Conservation (phyloP, 352 stramenopile species). For the Phytophthora ohioensis region DNA sequence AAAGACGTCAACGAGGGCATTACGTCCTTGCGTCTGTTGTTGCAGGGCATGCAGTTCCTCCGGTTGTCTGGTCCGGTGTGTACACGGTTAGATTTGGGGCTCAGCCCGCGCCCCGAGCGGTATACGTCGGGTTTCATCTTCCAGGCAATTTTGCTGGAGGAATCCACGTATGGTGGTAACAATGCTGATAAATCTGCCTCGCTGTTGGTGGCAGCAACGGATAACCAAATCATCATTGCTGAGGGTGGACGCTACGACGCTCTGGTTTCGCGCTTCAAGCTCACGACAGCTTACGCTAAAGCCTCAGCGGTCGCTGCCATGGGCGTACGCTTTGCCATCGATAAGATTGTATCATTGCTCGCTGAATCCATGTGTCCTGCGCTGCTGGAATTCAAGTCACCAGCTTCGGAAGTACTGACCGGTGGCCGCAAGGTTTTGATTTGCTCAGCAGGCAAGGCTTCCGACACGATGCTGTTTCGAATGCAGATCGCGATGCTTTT, state of each 20-base stretch:
- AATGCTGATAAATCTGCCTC: slow-evolving; percentile 29
- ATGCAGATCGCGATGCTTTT: slow-evolving; percentile 85
- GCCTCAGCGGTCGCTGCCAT: slow-evolving; percentile 76
- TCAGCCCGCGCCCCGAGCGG: slow-evolving; percentile 78
- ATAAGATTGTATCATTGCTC: slow-evolving; percentile 86
- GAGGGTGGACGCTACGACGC: slow-evolving; percentile 87
- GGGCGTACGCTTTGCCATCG: slow-evolving; percentile 86
- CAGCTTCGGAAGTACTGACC: slow-evolving; percentile 44
- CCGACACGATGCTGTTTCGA: slow-evolving; percentile 75
- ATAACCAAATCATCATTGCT: slow-evolving; percentile 74
- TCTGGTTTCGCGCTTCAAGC: slow-evolving; percentile 85
- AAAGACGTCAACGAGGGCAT: slow-evolving; percentile 81
- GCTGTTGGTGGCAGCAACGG: slow-evolving; percentile 43
- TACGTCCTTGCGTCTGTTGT: slow-evolving; percentile 62
- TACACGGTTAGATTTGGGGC: slow-evolving; percentile 73
- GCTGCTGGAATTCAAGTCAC: slow-evolving; percentile 48
- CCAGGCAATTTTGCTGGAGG: slow-evolving; percentile 73
- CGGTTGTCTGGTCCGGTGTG: slow-evolving; percentile 66
- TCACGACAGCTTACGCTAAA: slow-evolving; percentile 82
- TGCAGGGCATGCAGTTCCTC: slow-evolving; percentile 82
- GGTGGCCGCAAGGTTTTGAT: slow-evolving; percentile 70
- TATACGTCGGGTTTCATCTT: slow-evolving; percentile 89
- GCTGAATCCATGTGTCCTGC: slow-evolving; percentile 46
- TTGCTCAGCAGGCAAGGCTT: slow-evolving; percentile 78
- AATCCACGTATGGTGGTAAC: slow-evolving; percentile 28